Conservation (phyloP, 768 basidiomycete genomes). For the Lentinula sp. region DNA sequence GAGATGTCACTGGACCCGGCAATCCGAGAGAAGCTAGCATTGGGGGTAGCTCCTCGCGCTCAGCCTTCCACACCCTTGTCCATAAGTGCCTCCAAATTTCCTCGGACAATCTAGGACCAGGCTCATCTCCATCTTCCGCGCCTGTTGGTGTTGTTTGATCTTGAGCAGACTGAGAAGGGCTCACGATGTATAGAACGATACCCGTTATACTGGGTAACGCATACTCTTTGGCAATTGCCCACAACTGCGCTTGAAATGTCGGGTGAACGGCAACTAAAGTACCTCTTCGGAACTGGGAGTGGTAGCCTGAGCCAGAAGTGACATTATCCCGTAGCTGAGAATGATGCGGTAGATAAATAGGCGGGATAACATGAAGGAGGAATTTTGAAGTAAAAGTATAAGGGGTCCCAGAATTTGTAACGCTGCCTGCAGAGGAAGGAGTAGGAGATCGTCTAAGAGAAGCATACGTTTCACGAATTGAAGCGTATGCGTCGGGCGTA, state of each 20-base stretch:
- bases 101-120: slow-evolving; percentile 80
- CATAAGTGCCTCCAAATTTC: slow-evolving; percentile 88
- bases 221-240: slow-evolving; percentile 90
- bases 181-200: slow-evolving; percentile 74
- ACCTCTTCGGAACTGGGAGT: slow-evolving; percentile 75
- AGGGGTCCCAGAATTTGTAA: slow-evolving; percentile 13
- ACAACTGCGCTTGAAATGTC: slow-evolving; percentile 75
- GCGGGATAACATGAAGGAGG: slow-evolving; percentile 82
- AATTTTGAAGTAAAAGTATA: slow-evolving; percentile 53
- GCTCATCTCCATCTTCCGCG: slow-evolving; percentile 35
- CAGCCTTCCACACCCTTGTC: slow-evolving; percentile 61
- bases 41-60: slow-evolving; percentile 41
- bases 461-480: slow-evolving; percentile 3
- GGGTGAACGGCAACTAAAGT: slow-evolving; percentile 83
- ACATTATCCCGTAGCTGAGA: slow-evolving; percentile 48
- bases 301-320: slow-evolving; percentile 63
- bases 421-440: slow-evolving; percentile 38
- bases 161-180: slow-evolving; percentile 1
- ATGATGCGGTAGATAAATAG: slow-evolving; percentile 52
- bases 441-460: slow-evolving; percentile 42
- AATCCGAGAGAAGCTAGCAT: background rate
- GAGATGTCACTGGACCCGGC: slow-evolving; percentile 1
- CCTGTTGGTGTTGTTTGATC: slow-evolving; percentile 10
- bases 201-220: slow-evolving; percentile 84
- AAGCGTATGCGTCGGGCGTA: slow-evolving; percentile 5